These are phyloP conservation scores for Hypoxylon sp. DNA, from an alignment of 2,329 filamentous ascomycete genomes.

Conservation along the genomic window DNA sequence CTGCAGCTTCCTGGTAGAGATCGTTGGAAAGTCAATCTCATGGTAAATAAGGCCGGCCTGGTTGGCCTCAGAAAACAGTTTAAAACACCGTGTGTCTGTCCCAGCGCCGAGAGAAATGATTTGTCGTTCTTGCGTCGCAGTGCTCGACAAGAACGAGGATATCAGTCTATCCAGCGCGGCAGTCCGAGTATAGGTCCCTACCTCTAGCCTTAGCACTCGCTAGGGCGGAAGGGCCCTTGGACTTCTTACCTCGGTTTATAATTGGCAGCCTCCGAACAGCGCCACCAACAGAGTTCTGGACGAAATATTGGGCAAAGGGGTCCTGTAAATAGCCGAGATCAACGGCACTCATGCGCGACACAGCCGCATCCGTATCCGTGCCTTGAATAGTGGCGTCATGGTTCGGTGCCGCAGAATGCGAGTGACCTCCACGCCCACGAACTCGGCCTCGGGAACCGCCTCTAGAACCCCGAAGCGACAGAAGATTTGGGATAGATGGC, in stretches of 20 bases:
- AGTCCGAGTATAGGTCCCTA: slow-evolving; percentile 94
- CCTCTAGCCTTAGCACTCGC: slow-evolving; percentile 47
- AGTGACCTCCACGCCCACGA: slow-evolving; percentile 48
- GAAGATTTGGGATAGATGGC: slow-evolving; percentile 84
- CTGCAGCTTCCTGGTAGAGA: slow-evolving; percentile 76
- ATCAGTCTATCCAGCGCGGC: slow-evolving; percentile 85
- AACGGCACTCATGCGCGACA: slow-evolving; percentile 90
- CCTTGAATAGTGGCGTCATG: slow-evolving; percentile 85
- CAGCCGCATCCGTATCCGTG: slow-evolving; percentile 92
- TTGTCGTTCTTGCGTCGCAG: slow-evolving; percentile 67
- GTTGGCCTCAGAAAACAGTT: slow-evolving; percentile 69
- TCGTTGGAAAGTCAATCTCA: slow-evolving; percentile 89
- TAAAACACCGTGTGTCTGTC: slow-evolving; percentile 90
- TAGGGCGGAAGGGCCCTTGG: slow-evolving; percentile 32
- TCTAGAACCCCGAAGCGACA: slow-evolving; percentile 67
- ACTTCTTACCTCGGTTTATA: slow-evolving; percentile 85
- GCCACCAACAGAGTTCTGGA: slow-evolving; percentile 63
- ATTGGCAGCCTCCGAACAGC: slow-evolving; percentile 81
- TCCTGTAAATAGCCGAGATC: slow-evolving; percentile 88
- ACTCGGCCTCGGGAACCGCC: slow-evolving; percentile 59
- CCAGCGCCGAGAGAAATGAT: slow-evolving; percentile 94
- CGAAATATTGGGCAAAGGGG: slow-evolving; percentile 80
- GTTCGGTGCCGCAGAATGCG: slow-evolving; percentile 50
- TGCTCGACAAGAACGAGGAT: slow-evolving; percentile 73
- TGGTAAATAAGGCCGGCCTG: slow-evolving; percentile 77